phyloP scores from a whole-genome alignment of 352 stramenopile species.

The Phytopythium montanum region DNA sequence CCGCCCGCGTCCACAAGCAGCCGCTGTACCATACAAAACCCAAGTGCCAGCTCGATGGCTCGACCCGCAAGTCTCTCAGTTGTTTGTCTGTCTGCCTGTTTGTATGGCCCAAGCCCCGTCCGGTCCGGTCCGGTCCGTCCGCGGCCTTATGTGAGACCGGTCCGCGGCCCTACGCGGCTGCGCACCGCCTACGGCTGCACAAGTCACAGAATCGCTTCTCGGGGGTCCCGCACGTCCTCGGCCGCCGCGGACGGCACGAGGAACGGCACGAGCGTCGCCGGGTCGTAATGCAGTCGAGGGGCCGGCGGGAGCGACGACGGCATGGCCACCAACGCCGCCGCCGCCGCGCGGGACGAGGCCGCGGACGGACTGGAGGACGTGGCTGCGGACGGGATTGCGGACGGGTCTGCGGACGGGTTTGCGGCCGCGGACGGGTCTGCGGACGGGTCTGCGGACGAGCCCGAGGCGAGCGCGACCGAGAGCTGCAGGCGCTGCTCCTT shows the following conservation, averaged over 20 bases:
- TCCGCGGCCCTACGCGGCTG: background rate
- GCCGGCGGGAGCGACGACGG: slow-evolving; percentile 10
- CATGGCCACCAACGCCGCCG: slow-evolving; percentile 32
- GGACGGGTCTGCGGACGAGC: slow-evolving; percentile 4
- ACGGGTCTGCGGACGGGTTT: background rate
- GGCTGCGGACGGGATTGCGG: background rate
- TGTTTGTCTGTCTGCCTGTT: background rate
- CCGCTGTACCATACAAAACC: background rate
- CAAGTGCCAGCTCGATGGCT: too few species aligned
- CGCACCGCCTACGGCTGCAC: background rate
- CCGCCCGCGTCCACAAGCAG: too few species aligned
- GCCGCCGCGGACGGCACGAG: slow-evolving; percentile 1
- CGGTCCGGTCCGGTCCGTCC: too few species aligned
- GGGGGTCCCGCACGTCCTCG: slow-evolving; percentile 24
- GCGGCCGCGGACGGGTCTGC: slow-evolving; percentile 4
- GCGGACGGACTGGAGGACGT: background rate
- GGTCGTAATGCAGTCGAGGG: slow-evolving; percentile 30
- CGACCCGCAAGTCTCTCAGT: too few species aligned
- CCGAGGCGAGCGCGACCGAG: slow-evolving; percentile 14
- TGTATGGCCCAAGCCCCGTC: too few species aligned
- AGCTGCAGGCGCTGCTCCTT: slow-evolving; percentile 54
- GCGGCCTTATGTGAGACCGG: background rate
- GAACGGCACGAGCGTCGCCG: slow-evolving; percentile 8
- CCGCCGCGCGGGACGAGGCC: slow-evolving; percentile 28
- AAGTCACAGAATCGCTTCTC: slow-evolving; percentile 25